These are phyloP conservation scores for Boletales sp. DNA, from an alignment of 768 basidiomycete species.

Conservation along the genomic window DNA sequence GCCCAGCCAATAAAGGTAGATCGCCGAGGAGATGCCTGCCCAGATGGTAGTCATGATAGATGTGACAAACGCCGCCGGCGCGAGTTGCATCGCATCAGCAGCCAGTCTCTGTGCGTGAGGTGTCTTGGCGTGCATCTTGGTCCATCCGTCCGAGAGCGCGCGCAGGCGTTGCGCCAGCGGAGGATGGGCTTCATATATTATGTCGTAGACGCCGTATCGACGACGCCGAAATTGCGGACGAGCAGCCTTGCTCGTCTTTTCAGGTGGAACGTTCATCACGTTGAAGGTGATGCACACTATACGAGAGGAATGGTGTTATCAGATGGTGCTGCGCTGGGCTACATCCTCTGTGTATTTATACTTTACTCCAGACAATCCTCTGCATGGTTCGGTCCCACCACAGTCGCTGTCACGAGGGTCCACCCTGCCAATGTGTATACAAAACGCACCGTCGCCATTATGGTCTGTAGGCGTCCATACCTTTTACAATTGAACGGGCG, in stretches of 20 bases:
- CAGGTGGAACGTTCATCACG: background rate
- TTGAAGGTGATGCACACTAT: background rate
- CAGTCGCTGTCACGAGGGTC: slow-evolving; percentile 3
- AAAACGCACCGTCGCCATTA: background rate
- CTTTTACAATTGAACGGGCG: background rate
- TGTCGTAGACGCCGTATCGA: slow-evolving; percentile 20
- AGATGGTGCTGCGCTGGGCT: background rate
- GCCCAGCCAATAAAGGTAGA: slow-evolving; percentile 35
- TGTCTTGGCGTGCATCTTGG: background rate
- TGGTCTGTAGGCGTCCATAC: slow-evolving; percentile 10
- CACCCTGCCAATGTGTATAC: background rate
- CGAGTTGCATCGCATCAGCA: slow-evolving; percentile 18
- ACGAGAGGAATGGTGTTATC: background rate
- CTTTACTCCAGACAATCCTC: background rate
- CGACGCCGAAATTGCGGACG: slow-evolving; percentile 8
- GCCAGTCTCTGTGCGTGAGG: slow-evolving; percentile 8
- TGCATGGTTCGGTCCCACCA: background rate
- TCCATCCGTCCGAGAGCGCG: background rate
- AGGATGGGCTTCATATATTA: slow-evolving; percentile 18
- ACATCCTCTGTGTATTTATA: slow-evolving; percentile 16
- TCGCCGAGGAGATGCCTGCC: slow-evolving; percentile 29
- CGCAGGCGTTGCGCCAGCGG: background rate
- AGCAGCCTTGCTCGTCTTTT: background rate
- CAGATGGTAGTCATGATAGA: slow-evolving; percentile 31
- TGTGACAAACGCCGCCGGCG: slow-evolving; percentile 12